Evolutionary conservation across 345 rosid genomes (phyloP).

Genomic region (Lenwebbia sp.): DNA sequence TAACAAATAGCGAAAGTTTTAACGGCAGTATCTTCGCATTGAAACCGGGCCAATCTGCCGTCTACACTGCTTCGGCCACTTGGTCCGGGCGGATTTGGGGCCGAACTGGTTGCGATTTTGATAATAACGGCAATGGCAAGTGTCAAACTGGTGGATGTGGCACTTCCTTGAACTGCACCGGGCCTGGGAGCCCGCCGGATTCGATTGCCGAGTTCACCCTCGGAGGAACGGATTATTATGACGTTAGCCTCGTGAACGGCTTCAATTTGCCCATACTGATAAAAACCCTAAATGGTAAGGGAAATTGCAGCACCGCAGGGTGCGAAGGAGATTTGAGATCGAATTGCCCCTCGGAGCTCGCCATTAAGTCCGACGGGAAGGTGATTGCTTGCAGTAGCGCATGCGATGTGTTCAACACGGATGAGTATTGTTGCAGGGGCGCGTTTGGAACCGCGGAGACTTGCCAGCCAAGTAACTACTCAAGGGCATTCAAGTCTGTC

Average conservation of each 20-base stretch:
- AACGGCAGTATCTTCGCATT: slow-evolving; percentile 23
- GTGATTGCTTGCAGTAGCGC: slow-evolving; percentile 53
- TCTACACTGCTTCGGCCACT: slow-evolving; percentile 13
- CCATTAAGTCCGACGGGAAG: slow-evolving; percentile 17
- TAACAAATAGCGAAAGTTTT: slow-evolving; percentile 10
- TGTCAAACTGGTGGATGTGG: slow-evolving; percentile 56
- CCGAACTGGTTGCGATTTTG: slow-evolving; percentile 42
- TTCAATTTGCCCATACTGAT: slow-evolving; percentile 40
- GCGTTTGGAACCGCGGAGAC: slow-evolving; percentile 15
- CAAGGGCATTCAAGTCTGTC: slow-evolving; percentile 39
- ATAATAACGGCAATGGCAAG: slow-evolving; percentile 16
- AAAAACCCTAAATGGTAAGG: slow-evolving; percentile 27
- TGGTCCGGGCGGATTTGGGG: slow-evolving; percentile 73
- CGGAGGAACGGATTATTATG: slow-evolving; percentile 27
- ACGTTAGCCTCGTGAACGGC: slow-evolving; percentile 61
- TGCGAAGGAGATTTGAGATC: slow-evolving; percentile 40
- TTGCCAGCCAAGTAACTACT: slow-evolving; percentile 41
- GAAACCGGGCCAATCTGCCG: slow-evolving; percentile 25
- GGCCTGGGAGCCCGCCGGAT: slow-evolving; percentile 33
- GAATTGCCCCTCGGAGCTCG: slow-evolving; percentile 35
- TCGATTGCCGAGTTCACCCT: slow-evolving; percentile 51
- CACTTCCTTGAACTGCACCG: slow-evolving; percentile 29
- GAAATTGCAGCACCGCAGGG: slow-evolving; percentile 43
- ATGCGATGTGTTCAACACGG: slow-evolving; percentile 34
- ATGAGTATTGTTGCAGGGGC: slow-evolving; percentile 55